Evolutionary conservation across 495 filamentous ascomycete genomes (phyloP).

Genomic region (Amphirosellinia nigrospora): DNA sequence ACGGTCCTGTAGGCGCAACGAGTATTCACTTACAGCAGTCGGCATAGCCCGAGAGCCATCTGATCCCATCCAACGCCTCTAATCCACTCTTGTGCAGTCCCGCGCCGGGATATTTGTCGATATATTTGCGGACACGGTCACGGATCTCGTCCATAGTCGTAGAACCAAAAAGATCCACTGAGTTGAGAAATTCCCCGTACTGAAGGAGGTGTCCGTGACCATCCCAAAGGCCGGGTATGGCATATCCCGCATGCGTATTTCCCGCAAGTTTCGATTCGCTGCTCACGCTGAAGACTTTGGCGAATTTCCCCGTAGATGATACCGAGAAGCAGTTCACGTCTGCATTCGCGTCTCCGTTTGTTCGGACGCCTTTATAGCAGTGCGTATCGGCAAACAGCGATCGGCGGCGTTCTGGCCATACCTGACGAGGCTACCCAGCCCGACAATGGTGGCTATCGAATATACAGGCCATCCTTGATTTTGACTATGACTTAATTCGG

Average conservation of each 20-base stretch:
- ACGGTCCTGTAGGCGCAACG: not conserved
- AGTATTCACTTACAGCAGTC: slow-evolving; percentile 56
- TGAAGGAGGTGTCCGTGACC: slow-evolving; percentile 67
- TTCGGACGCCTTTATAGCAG: slow-evolving; percentile 51
- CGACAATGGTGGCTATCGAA: slow-evolving; percentile 24
- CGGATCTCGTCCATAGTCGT: slow-evolving; percentile 56
- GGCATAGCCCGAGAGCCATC: slow-evolving; percentile 66
- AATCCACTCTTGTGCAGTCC: slow-evolving; percentile 61
- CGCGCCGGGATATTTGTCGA: slow-evolving; percentile 43
- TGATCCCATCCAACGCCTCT: slow-evolving; percentile 73
- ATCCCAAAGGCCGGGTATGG: slow-evolving; percentile 68
- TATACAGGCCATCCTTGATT: slow-evolving; percentile 29
- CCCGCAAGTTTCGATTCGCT: slow-evolving; percentile 24
- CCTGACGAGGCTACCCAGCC: slow-evolving; percentile 28
- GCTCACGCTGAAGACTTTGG: slow-evolving; percentile 36
- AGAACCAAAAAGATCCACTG: slow-evolving; percentile 63
- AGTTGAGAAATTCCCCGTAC: slow-evolving; percentile 69
- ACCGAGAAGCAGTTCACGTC: slow-evolving; percentile 53
- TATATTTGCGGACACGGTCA: slow-evolving; percentile 52
- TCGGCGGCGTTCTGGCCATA: slow-evolving; percentile 26
- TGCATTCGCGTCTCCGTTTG: slow-evolving; percentile 36
- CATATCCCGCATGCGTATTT: slow-evolving; percentile 44
- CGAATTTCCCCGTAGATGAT: slow-evolving; percentile 38
- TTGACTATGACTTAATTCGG: not conserved
- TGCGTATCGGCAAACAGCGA: slow-evolving; percentile 37